Evolutionary conservation across 2,329 filamentous ascomycete genomes (phyloP), one percentile per base, ranked within the genome.

Genomic region (Dryadomyces quercivorus): DNA sequence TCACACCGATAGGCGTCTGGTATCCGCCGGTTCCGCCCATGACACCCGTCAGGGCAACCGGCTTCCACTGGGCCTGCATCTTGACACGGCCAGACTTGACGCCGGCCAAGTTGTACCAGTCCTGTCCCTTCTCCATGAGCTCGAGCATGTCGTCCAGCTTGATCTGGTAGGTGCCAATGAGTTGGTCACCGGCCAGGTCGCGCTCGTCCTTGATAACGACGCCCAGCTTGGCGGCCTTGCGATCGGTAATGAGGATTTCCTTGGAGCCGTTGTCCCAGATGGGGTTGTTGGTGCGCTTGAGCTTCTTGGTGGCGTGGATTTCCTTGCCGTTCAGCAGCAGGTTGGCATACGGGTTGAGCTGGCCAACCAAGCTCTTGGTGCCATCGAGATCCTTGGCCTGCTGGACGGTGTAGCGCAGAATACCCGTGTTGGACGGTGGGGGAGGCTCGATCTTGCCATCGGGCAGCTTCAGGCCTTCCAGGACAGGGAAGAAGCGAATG

Each of bases 231-330:
- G 93, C 91, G 65, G 82, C 84, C 72, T 90, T 95, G 59, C 88
- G 85, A 66, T 98, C 91, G 1, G 91, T 96, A 65, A 98, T 92
- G 58, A 98, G 81, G 61, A 98, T 82, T 65, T 98, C 93, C 71
- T 95, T 95, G 61, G 84, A 86, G 7, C 88, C 88, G 65, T 97
- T 86, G 53, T 92, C 85, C 85, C 91, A 98, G 63, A 98, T 91
- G 8, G 93, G 93, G 63, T 95, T 93, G 72, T 98, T 98, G 57
- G 90, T 97, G 58, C 92, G 85, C 78, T 97, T 98, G 63, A 96
- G 78, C 69, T 91, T 94, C 71, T 90, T 88, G 53, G 91, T 95
- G 55, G 82, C 78, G 63, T 95, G 90, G 5, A 97, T 79, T 66
- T 94, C 86, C 70, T 93, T 95, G 59, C 89, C 87, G 63, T 98